Evolutionary conservation across 139 green algal genomes (phyloP).

Genomic region (Chlamydomonas asymmetrica): DNA sequence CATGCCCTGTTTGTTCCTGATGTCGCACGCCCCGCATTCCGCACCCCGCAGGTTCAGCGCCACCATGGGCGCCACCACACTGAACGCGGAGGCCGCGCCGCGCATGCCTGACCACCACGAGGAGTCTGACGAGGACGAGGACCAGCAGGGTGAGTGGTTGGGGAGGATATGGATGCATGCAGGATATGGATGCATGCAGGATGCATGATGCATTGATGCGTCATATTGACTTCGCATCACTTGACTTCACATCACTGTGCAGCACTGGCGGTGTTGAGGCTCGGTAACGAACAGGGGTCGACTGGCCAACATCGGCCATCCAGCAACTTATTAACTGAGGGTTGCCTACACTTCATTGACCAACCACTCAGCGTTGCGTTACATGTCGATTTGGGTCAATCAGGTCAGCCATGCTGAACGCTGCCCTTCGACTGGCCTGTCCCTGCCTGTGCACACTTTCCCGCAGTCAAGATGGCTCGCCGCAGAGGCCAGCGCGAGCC

Average conservation of each 20-base stretch:
- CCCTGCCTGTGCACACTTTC: too few relatives aligned
- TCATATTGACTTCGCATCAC: background rate
- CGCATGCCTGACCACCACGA: background rate
- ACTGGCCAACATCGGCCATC: too few relatives aligned
- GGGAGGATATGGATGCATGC: background rate
- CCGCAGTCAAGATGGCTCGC: too few relatives aligned
- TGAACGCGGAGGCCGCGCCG: slow-evolving; percentile 11
- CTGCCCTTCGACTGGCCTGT: too few relatives aligned
- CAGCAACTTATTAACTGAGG: background rate
- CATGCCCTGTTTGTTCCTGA: too few relatives aligned
- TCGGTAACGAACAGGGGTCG: background rate
- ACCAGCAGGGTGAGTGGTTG: background rate
- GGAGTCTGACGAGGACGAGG: slow-evolving; percentile 18
- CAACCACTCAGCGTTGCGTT: background rate
- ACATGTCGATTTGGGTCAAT: too few relatives aligned
- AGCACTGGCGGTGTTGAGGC: background rate
- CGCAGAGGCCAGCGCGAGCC: too few relatives aligned
- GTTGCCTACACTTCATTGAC: background rate
- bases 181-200: background rate
- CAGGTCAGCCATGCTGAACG: too few relatives aligned
- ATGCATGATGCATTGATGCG: too few relatives aligned
- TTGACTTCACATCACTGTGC: background rate
- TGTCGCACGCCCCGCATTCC: too few relatives aligned
- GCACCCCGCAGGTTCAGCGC: slow-evolving; percentile 10
- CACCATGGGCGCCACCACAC: slow-evolving; percentile 17